Conservation (phyloP, 192 early-diverging fungal species). For the Umbelopsis sp. region DNA sequence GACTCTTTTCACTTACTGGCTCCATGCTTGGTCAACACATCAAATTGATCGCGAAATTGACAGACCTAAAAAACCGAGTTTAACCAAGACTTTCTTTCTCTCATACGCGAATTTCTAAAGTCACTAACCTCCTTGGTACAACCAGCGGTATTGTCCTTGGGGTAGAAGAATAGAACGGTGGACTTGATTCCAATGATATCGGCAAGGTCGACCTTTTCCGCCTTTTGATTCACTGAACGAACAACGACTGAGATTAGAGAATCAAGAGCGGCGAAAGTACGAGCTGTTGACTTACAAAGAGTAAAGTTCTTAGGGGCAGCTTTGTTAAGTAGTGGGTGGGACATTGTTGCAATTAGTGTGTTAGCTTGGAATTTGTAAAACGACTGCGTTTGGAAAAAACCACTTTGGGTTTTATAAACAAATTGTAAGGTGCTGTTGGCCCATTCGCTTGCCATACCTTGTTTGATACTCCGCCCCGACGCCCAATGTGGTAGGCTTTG, state of each 20-base stretch:
- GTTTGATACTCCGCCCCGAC: no score
- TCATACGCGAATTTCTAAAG: background rate
- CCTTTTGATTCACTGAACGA: conserved; percentile 36
- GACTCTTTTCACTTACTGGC: background rate
- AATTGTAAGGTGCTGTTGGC: background rate
- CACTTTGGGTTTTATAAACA: background rate
- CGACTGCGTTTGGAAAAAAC: background rate
- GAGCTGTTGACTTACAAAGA: background rate
- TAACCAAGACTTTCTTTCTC: background rate
- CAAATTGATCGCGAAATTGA: conserved; percentile 41
- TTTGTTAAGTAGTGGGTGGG: conserved; percentile 38
- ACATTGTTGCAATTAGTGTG: conserved; percentile 1
- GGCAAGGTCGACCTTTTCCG: conserved; percentile 28
- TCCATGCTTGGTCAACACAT: conserved; percentile 25
- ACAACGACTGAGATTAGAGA: background rate
- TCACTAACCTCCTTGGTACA: conserved; percentile 42
- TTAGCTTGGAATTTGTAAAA: background rate
- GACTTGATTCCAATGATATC: conserved; percentile 35
- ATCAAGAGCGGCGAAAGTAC: no score
- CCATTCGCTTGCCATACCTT: no score
- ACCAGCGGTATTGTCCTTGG: conserved; percentile 38
- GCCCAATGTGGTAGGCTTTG: no score
- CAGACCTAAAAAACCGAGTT: conserved; percentile 34
- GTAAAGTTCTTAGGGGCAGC: conserved; percentile 33
- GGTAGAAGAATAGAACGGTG: conserved; percentile 46